Evolutionary conservation across 352 stramenopile genomes (phyloP).

Genomic region (Globisporangium paddicum): DNA sequence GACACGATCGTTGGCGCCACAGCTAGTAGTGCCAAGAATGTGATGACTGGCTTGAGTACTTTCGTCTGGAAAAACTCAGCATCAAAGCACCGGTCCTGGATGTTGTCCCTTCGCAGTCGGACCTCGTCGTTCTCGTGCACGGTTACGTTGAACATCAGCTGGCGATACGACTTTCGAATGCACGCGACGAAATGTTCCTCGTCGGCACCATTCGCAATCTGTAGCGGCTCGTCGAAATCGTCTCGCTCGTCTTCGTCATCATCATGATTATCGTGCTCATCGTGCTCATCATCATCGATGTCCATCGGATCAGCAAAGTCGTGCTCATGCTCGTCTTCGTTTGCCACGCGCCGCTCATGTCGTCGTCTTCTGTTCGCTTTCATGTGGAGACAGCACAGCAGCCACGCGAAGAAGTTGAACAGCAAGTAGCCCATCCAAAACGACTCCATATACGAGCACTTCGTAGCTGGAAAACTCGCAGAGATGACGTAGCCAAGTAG

Average conservation of each 20-base stretch:
- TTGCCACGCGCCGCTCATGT: conserved; percentile 21
- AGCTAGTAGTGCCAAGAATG: conserved; percentile 44
- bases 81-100: conserved; percentile 72
- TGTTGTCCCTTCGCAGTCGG: conserved; percentile 50
- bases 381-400: conserved; percentile 68
- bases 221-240: conserved; percentile 11
- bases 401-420: conserved; percentile 67
- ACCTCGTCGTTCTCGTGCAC: conserved; percentile 69
- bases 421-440: conserved; percentile 75
- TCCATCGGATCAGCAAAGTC: conserved; percentile 16
- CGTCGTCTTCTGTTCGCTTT: conserved; percentile 39
- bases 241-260: conserved; percentile 30
- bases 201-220: conserved; percentile 9
- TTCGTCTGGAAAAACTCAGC: conserved; percentile 51
- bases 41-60: conserved; percentile 54
- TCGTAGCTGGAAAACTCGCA: conserved; percentile 38
- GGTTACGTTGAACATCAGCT: conserved; percentile 65
- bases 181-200: conserved; percentile 38
- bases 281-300: conserved; percentile 22
- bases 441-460: conserved; percentile 48
- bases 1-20: conserved; percentile 52
- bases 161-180: conserved; percentile 60
- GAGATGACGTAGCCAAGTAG: conserved; percentile 63
- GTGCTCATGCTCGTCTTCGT: conserved; percentile 9
- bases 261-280: conserved; percentile 34